Percentiles rank a stretch among this genome's conserved stretches.
phyloP scores from a whole-genome alignment of 176 grass and related monocot species.

The Cenchrus purpureus region DNA sequence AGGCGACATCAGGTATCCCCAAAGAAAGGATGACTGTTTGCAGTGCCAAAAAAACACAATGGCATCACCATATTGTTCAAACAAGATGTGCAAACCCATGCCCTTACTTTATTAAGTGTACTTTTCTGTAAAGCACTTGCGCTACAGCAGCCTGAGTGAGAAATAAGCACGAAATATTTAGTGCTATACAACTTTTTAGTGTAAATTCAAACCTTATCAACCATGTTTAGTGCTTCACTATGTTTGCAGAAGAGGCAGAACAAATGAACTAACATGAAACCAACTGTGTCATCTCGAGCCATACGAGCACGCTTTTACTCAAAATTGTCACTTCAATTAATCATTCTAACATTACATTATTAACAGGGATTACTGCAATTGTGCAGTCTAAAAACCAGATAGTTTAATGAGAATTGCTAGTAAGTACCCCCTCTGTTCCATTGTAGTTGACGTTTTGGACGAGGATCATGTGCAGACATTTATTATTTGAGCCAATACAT shows the following conservation, averaged over 20 bases:
- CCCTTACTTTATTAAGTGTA: background rate
- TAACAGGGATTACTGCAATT: background rate
- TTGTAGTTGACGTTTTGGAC: no score
- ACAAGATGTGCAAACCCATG: constrained; percentile 23
- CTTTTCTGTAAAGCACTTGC: background rate
- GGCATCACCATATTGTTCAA: constrained; percentile 22
- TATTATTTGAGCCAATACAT: no score
- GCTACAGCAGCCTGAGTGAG: background rate
- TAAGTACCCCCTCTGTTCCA: no score
- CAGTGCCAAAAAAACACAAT: constrained; percentile 22
- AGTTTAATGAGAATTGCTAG: background rate
- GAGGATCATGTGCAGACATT: no score
- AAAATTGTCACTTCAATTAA: background rate
- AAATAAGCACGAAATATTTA: background rate
- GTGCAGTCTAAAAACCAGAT: background rate
- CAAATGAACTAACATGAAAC: constrained; percentile 7
- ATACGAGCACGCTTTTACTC: background rate
- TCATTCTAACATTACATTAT: background rate
- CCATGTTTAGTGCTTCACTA: background rate
- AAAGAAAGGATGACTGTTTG: constrained; percentile 93
- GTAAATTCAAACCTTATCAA: background rate
- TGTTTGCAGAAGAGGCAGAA: background rate
- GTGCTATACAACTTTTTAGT: background rate
- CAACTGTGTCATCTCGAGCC: background rate
- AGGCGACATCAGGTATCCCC: constrained; percentile 93